Conservation (phyloP, 2,329 filamentous ascomycete genomes). For the Xylariaceae sp. region DNA sequence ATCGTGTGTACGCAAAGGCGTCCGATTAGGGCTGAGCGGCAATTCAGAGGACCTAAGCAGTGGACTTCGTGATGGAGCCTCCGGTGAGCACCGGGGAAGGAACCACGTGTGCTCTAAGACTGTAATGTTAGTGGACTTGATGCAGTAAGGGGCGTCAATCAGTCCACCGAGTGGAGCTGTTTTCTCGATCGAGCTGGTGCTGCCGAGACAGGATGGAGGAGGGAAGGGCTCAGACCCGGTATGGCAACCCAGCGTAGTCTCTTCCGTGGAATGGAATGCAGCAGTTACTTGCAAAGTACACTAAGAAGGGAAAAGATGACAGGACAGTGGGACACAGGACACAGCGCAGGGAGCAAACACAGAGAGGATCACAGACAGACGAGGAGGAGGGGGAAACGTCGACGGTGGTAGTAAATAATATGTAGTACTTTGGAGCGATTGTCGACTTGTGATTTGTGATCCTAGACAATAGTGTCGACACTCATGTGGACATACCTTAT, state of each 20-base stretch:
- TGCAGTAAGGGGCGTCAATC: constrained; percentile 12
- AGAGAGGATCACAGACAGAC: background rate
- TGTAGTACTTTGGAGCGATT: no score
- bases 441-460: background rate
- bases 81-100: constrained; percentile 20
- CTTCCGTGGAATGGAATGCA: no score
- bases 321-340: background rate
- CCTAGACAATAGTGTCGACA: background rate
- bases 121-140: constrained; percentile 18
- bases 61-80: constrained; percentile 20
- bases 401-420: background rate
- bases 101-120: constrained; percentile 19
- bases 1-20: constrained; percentile 16
- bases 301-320: background rate
- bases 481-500: background rate
- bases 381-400: background rate
- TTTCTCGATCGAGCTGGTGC: constrained; percentile 6
- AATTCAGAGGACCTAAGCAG: constrained; percentile 19
- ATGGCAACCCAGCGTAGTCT: background rate
- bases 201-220: constrained; percentile 7
- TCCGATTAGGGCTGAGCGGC: constrained; percentile 20
- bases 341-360: background rate
- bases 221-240: background rate
- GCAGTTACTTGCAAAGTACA: background rate
- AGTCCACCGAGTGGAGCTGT: constrained; percentile 10